Base-by-base conservation (phyloP, 371 early-diverging fungal species). In the Phascolomyces articulosus region DNA sequence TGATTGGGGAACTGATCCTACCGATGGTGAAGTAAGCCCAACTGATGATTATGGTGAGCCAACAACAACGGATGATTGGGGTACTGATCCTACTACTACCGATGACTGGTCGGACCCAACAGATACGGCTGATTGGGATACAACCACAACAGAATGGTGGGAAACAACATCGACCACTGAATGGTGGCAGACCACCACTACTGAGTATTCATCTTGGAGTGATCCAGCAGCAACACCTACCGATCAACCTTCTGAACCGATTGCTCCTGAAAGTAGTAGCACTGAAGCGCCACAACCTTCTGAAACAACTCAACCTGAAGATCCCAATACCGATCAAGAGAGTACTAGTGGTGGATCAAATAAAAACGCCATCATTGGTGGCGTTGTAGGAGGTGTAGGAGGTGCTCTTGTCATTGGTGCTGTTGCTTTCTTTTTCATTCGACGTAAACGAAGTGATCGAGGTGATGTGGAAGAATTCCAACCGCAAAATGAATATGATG, bases 371-470 rank as follows among this genome's bases (percentile, higher is more conserved):
- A 68, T 68, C 18, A 59, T 68, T 3, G 69, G 69, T 0, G 63
- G 64, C 10, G 64, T 64, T 13, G 64, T 68, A 0, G 69, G 64
- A 16, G 59, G 64, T 21, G 64, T 68, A 18, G 64, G 64, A 10
- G 64, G 65, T 26, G 60, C 62, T 13, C 28, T 55, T 18, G 65
- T 60, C 4, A 4, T 68, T 20, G 60, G 41, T 31, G 69, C 60
- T 18, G 20, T 64, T 24, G 69, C 61, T 0, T 66, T 70, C 28
- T 66, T 68, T 47, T 66, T 61, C 34, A 61, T 72, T 26, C 66
- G 69, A 23, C 62, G 66, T 38, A 38, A 26, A 20, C 63, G 67
- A 60, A 64, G 49, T 11, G 24, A 40, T 8, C 8, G 23, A 0
- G 55, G 41, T 1, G 65, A 65, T 31, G 41, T 65, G 26, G 65